Evolutionary conservation across 768 basidiomycete genomes (phyloP), one percentile per base, ranked within the genome.

Genomic region (Serendipita sp.): DNA sequence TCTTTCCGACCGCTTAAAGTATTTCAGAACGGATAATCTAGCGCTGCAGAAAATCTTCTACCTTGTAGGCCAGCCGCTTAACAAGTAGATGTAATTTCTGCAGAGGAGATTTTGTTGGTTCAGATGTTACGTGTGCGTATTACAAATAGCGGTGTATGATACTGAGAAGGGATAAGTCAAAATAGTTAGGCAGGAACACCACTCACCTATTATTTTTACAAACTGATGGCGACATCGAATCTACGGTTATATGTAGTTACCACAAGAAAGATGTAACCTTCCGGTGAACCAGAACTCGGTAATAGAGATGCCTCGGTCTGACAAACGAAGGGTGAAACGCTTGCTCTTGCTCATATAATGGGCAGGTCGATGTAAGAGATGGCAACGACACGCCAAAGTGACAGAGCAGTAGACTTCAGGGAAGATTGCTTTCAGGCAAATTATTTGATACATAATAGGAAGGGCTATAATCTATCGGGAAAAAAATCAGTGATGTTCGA

Each of bases 1-100:
- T 97, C 78, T 97, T 97, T 65, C 95, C 86, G 15, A 98, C 95
- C 68, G 94, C 94, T 93, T 23, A 23, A 23, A 23, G 23, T 23
- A 23, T 23, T 23, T 23, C 8, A 55, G 23, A 23, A 23, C 23
- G 23, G 23, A 23, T 23, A 23, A 23, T 23, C 23, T 23, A 23
- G 23, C 23, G 23, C 23, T 23, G 23, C 23, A 23, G 23, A 23
- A 23, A 23, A 23, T 23, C 23, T 23, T 23, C 23, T 48, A 86
- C 94, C 95, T 84, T 98, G 96, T 31, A 99, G 77, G 70, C 96
- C 96, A 53, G 96, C 95, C 6, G 91, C 93, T 75, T 99, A 95
- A 44, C 91, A 92, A 71, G 98, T 91, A 0, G 93, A 87, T 3
- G 92, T 80, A 67, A 98, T 96, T 72, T 98, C 92, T 36, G 96